These are phyloP conservation scores for Suhomyces sp. DNA, from an alignment of 805 yeast species.

Conservation along the genomic window DNA sequence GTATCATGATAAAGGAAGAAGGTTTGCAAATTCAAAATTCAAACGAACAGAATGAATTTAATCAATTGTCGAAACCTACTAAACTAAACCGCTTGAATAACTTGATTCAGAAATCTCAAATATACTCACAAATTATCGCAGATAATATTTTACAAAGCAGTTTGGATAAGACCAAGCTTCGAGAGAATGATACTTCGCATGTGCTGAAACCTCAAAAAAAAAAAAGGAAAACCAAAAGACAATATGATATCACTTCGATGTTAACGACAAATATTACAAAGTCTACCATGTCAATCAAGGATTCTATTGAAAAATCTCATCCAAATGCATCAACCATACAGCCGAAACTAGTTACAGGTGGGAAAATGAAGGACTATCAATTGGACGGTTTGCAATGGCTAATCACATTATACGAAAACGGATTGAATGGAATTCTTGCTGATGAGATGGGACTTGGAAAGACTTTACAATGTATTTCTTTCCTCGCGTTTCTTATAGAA, in stretches of 20 bases:
- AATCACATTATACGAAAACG: conserved; percentile 84
- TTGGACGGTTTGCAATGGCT: conserved; percentile 91
- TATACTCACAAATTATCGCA: conserved; percentile 82
- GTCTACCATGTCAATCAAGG: conserved; percentile 17
- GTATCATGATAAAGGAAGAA: conserved; percentile 3
- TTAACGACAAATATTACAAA: conserved; percentile 16
- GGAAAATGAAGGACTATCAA: conserved; percentile 77
- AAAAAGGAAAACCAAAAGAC: conserved; percentile 24
- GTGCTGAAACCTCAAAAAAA: conserved; percentile 11
- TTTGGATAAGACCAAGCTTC: conserved; percentile 16
- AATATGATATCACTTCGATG: conserved; percentile 22
- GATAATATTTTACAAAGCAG: conserved; percentile 64
- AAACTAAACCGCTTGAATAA: conserved; percentile 68
- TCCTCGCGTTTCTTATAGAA: conserved; percentile 72
- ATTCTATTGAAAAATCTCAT: conserved; percentile 28
- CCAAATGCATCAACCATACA: conserved; percentile 9
- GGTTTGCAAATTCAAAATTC: background rate
- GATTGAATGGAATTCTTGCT: conserved; percentile 90
- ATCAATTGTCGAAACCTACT: conserved; percentile 48
- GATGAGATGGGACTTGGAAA: conserved; percentile 99
- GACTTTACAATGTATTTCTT: conserved; percentile 83
- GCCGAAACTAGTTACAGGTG: conserved; percentile 41
- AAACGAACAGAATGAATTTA: conserved; percentile 40
- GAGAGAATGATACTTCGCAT: conserved; percentile 11
- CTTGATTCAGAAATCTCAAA: conserved; percentile 82